Base-by-base conservation (phyloP, 345 rosid species). In the Melastoma malabathricum region DNA sequence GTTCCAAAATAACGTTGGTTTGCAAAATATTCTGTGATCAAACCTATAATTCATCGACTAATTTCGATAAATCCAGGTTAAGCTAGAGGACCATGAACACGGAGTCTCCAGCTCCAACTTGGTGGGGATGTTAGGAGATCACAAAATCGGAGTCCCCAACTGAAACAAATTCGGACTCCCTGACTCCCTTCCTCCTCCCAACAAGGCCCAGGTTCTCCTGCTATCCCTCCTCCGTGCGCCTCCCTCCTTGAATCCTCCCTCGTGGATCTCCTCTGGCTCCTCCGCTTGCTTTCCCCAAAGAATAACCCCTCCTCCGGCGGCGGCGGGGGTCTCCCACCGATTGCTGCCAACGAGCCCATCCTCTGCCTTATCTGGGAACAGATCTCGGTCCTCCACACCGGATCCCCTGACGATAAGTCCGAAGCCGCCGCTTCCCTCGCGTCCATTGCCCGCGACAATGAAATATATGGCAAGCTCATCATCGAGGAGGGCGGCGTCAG, bases 261-360 rank as follows among this genome's bases (percentile, higher is more conserved):
- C 59, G 98, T 92, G 5, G 96, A 90, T 43, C 92, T 90, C 13
- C 83, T 96, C 1, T 90, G 98, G 98, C 89, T 90, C 18, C 79
- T 90, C 38, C 86, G 96, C 0, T 96, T 90, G 44, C 86, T 92
- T 3, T 84, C 89, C 47, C 66, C 97, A 0, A 82, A 79, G 3
- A 80, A 78, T 18, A 82, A 83, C 51, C 81, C 86, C 5, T 86
- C 58, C 34, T 77, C 74, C 43, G 79, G 74, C 48, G 94, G 65
- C 68, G 80, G 78, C 65, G 55, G 86, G 39, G 98, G 98, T 8
- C 78, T 90, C 48, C 98, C 98, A 6, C 98, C 98, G 3, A 90
- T 90, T 20, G 98, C 96, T 2, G 89, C 94, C 1, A 90, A 86
- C 47, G 98, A 90, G 72, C 98, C 98, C 31, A 90, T 84, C 62